Conservation (phyloP, 2,329 filamentous ascomycete genomes). For the Fusarium compactum region DNA sequence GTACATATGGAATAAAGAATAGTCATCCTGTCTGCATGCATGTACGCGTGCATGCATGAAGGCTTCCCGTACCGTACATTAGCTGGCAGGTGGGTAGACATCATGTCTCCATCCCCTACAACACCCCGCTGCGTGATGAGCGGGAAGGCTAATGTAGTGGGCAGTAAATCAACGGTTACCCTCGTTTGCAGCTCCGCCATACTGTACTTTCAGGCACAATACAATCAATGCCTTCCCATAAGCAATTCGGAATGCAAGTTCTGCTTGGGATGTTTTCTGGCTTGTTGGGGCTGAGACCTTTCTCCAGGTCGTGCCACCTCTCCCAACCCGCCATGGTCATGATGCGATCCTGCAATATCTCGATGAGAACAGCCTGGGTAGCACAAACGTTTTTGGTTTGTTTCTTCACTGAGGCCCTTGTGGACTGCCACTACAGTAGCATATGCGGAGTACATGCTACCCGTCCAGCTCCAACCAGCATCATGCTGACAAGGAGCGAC, state of each 20-base stretch:
- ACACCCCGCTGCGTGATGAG: conserved; percentile 46
- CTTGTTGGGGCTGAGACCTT: conserved; percentile 18
- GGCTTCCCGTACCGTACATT: conserved; percentile 45
- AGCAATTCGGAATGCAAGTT: neutral
- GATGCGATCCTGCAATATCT: conserved; percentile 47
- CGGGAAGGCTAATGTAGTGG: conserved; percentile 51
- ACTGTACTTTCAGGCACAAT: conserved; percentile 3
- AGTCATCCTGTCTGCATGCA: conserved; percentile 44
- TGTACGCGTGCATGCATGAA: conserved; percentile 39
- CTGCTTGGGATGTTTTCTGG: neutral
- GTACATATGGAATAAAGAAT: conserved; percentile 39
- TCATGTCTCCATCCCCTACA: conserved; percentile 38
- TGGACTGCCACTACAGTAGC: conserved; percentile 41
- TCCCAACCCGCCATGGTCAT: conserved; percentile 31
- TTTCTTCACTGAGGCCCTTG: conserved; percentile 38
- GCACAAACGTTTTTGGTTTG: conserved; percentile 35
- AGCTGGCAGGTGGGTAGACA: conserved; percentile 46
- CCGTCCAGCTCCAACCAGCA: conserved; percentile 36
- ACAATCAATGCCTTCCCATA: conserved; percentile 1
- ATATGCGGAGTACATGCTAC: conserved; percentile 46
- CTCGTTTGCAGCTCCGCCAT: conserved; percentile 32
- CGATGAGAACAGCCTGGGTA: conserved; percentile 39
- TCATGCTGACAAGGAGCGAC: conserved; percentile 43
- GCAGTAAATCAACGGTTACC: conserved; percentile 42
- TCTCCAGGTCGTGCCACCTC: conserved; percentile 22